phyloP scores from a whole-genome alignment of 768 basidiomycete genomes.

The Trametes gibbosa region DNA sequence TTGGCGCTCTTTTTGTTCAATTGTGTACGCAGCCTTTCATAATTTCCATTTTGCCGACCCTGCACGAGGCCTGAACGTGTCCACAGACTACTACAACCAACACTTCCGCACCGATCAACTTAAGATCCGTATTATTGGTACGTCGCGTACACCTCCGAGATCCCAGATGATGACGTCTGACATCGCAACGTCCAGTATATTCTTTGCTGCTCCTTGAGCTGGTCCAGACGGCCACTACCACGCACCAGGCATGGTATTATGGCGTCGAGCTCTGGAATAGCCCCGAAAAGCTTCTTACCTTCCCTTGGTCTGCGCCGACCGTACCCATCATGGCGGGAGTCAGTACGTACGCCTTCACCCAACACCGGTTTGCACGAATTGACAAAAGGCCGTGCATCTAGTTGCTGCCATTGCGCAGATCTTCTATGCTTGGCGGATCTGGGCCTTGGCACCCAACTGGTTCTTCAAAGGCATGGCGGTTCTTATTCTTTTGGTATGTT shows the following conservation, averaged over 20 bases:
- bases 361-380: too few species aligned
- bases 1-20: slow-evolving; percentile 6
- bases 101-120: slow-evolving; percentile 2
- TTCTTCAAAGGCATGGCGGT: neutral
- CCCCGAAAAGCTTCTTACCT: slow-evolving; percentile 11
- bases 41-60: too few species aligned
- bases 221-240: slow-evolving; percentile 23
- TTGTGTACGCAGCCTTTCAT: neutral
- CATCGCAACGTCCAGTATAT: neutral
- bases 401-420: slow-evolving; percentile 23
- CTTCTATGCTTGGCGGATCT: slow-evolving; percentile 25
- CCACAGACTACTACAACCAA: neutral
- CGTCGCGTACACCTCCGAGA: neutral
- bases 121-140: neutral
- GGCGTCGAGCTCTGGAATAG: slow-evolving; percentile 26
- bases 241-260: slow-evolving; percentile 23
- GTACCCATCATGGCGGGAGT: slow-evolving; percentile 21
- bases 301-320: slow-evolving; percentile 16
- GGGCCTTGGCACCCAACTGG: slow-evolving; percentile 6
- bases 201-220: slow-evolving; percentile 18
- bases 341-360: slow-evolving; percentile 7
- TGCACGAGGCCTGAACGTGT: neutral
- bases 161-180: neutral
- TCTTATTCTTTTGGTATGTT: neutral
- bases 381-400: neutral